Base-by-base conservation (phyloP, 2,329 filamentous ascomycete species). In the Trichoderma arundinaceum region DNA sequence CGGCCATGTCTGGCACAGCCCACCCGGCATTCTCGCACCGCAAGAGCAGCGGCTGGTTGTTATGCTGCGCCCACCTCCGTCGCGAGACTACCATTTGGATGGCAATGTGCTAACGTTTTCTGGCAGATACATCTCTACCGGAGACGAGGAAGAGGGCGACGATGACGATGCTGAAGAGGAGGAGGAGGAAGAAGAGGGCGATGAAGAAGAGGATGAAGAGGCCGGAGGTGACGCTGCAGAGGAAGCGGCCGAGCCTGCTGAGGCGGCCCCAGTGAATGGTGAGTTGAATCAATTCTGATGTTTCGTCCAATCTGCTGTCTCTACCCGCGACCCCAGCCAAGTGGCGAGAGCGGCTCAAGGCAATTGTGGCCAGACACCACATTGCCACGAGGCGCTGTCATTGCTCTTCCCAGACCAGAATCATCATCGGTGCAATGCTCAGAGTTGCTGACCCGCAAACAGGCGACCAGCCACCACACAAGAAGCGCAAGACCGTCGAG, bases 401-500 rank as follows among this genome's bases (percentile, higher is more conserved):
- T 15, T 10, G 2, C 43, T 13, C 17, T 54, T 33, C n/a, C 43
- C 17, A 32, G 9, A 41, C 2, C 8, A 43, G 33, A 9, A 39
- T 13, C 5, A 51, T 43, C 4, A n/a, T n/a, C n/a, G 6, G 22
- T 12, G 38, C 28, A 28, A 54, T 8, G 38, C 19, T 7, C 1
- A 46, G n/a, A 28, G 28, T 46, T n/a, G 44, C 54, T 66, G 43
- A 62, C 64, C 15, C 13, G 5, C 22, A 19, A 12, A 13, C 19
- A 53, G 76, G 74, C 61, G 74, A 77, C 67, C 77, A 78, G 61
- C 82, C 81, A 56, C 83, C 83, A 43, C 79, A 79, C 65, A 85
- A 85, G 78, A 84, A 83, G 77, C 79, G 78, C 71, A 85, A 83
- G 80, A 83, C 80, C 32, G 74, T 71, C 64, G 70, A 73, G 22